A percentile compares a stretch with the other conserved stretches of the same genome.
phyloP scores from a whole-genome alignment of 208 protist genomes.

The Trichomonas vaginalis region DNA sequence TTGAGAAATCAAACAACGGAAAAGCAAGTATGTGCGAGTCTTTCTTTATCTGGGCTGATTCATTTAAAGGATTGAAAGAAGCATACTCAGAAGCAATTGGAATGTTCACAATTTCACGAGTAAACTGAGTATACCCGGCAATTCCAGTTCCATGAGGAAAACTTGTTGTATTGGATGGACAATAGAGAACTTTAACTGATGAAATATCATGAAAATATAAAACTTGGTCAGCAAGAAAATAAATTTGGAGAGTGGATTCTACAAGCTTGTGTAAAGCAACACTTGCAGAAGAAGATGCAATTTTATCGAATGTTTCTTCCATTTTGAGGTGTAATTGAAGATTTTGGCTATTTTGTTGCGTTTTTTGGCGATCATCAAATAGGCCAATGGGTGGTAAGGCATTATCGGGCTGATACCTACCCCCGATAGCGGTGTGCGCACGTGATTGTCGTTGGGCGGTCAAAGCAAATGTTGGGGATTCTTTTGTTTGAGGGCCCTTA shows the following conservation, averaged over 20 bases:
- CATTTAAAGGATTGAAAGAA: not conserved
- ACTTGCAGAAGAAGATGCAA: not conserved
- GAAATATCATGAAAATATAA: constrained; percentile 13
- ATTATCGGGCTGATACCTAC: not conserved
- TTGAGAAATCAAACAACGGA: not conserved
- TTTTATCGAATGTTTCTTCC: constrained; percentile 12
- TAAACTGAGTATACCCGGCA: not conserved
- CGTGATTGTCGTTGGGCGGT: not conserved
- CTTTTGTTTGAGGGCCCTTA: not conserved
- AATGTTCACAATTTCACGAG: not conserved
- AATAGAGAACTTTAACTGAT: not conserved
- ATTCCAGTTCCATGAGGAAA: not conserved
- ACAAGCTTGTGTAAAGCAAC: not conserved
- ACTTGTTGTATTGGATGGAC: not conserved
- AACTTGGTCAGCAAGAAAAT: constrained; percentile 3
- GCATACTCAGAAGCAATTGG: not conserved
- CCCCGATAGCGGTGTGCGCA: not conserved
- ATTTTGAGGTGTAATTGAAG: not conserved
- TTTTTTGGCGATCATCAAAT: not conserved
- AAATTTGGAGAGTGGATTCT: not conserved
- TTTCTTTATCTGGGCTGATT: not conserved
- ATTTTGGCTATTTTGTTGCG: not conserved
- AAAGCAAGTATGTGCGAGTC: not conserved
- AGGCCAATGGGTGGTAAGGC: not conserved
- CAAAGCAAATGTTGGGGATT: not conserved